Evolutionary conservation across 2,329 filamentous ascomycete genomes (phyloP).

Genomic region (Boeremia lycopersici): DNA sequence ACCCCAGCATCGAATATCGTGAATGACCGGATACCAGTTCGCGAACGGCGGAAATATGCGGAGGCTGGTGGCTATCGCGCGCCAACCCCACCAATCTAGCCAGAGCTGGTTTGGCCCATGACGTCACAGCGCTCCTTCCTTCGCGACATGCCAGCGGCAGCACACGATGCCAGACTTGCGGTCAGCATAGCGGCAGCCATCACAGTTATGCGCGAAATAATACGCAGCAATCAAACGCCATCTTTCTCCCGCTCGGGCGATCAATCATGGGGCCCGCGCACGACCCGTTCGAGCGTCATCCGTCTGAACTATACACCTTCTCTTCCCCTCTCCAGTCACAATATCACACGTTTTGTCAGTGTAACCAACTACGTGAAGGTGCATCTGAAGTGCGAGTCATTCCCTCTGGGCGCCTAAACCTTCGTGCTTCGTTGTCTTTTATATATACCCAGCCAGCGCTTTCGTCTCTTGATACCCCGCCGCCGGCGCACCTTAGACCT

Average conservation of each 20-base stretch:
- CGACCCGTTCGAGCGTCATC: slow-evolving; percentile 26
- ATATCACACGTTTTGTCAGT: slow-evolving; percentile 12
- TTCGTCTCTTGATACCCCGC: slow-evolving; percentile 6
- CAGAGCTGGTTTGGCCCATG: neutral
- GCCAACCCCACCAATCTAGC: neutral
- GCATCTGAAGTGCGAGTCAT: slow-evolving; percentile 8
- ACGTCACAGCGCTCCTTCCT: neutral
- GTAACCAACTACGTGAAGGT: slow-evolving; percentile 13
- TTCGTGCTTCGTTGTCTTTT: neutral
- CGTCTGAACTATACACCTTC: slow-evolving; percentile 2
- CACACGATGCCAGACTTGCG: slow-evolving; percentile 21
- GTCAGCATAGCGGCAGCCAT: slow-evolving; percentile 20
- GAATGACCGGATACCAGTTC: neutral
- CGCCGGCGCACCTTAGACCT: slow-evolving; percentile 11
- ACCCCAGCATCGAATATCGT: neutral
- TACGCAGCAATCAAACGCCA: slow-evolving; percentile 26
- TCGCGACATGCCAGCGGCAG: neutral
- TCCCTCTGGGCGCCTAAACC: neutral
- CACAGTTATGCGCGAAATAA: slow-evolving; percentile 20
- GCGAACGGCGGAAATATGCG: slow-evolving; percentile 1
- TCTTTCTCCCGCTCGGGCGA: slow-evolving; percentile 19
- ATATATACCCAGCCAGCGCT: neutral
- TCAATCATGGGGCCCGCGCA: slow-evolving; percentile 19
- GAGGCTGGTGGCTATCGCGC: slow-evolving; percentile 1
- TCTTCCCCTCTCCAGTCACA: slow-evolving; percentile 12